Evolutionary conservation across 2,329 filamentous ascomycete species (phyloP), one percentile per base, ranked within the genome.

Genomic region (Teratosphaeriaceae sp.): DNA sequence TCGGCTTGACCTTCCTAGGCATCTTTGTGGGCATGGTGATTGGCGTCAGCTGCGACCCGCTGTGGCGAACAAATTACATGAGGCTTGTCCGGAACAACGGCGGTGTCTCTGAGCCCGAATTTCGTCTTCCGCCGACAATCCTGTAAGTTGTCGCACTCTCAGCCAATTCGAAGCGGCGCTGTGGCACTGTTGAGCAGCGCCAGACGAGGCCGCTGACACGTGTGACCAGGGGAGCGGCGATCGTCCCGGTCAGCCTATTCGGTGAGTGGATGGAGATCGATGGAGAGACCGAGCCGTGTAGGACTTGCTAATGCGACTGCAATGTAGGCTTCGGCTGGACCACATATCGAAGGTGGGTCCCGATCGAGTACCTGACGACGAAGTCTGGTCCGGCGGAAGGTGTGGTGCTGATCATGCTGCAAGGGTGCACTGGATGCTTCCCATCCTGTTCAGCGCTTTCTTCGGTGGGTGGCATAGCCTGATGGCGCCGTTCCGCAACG

Each of bases 191-290:
- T 34, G 44, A 40, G 40, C 26, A 6, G 34, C 16, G 40, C 16
- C 84, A 89, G 40, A 61, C 6, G 31, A 26, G 43, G 35, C 40
- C 15, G 46, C 44, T 57, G 44, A 58, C 48, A 38, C 34, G 43
- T 45, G 27, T 29, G n/a, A 24, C 46, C 44, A 60, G 58, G 8
- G 90, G 89, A n/a, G 81, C 81, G 1, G 65, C 88, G 34, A 65
- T 94, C 8, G 86, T 92, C 23, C 86, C 88, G 4, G 70, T 85
- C 43, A 86, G 87, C 5, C 67, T 97, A 13, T 94, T 96, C 64
- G 84, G 86, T 72, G 60, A 63, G 67, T 55, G 31, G 24, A 15
- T 44, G 21, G 42, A 43, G 30, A 35, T 43, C 45, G 42, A 30
- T 31, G 24, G 26, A 19, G 31, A 18, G 3, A 7, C 20, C 44